Evolutionary conservation across 2,329 filamentous ascomycete genomes (phyloP), one percentile per base, ranked within the genome.

Genomic region (Xenoacremonium recifei): DNA sequence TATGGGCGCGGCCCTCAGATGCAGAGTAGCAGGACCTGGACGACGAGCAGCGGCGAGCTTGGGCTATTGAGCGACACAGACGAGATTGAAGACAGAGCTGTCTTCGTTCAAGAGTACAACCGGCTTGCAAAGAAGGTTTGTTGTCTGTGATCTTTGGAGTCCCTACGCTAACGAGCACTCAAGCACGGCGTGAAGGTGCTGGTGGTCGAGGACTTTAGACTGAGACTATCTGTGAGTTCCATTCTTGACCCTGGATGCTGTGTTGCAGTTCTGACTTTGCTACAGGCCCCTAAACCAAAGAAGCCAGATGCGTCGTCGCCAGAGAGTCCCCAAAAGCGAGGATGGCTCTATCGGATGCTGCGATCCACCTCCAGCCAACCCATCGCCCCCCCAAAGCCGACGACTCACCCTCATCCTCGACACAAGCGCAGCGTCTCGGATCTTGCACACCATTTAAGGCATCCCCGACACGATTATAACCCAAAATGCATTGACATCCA

Each of bases 41-140:
- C 76, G 1, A 75, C 76, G 15, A 77, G 75, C 31, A 79, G 73
- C 42, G 74, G 72, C 29, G 76, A 76, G 21, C 52, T 69, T 15
- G 73, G 68, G 3, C 55, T 71, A 13, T 55, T 72, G 21, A 71
- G 68, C 16, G 75, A 80, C 39, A 64, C 64, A 4, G 77, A 79
- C 30, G 72, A 74, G 21, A 58, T 73, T 13, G 70, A 74, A 25
- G 69, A 76, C 39, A 68, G 77, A 21, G 58, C 63, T 2, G 54
- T 62, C 3, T 79, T 78, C 55, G 59, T 83, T 5, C 54, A 72
- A 6, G 76, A 82, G 50, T 85, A 83, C 59, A 85, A 85, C 57
- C 66, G 70, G 4, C 59, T 84, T 5, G 81, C 82, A 3, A 72
- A 68, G 42, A 78, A 78, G 71, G 80, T 82, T 47, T 21, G 49